These are phyloP conservation scores for Acephala macrosclerotiorum DNA, from an alignment of 2,329 filamentous ascomycete species.

Conservation along the genomic window DNA sequence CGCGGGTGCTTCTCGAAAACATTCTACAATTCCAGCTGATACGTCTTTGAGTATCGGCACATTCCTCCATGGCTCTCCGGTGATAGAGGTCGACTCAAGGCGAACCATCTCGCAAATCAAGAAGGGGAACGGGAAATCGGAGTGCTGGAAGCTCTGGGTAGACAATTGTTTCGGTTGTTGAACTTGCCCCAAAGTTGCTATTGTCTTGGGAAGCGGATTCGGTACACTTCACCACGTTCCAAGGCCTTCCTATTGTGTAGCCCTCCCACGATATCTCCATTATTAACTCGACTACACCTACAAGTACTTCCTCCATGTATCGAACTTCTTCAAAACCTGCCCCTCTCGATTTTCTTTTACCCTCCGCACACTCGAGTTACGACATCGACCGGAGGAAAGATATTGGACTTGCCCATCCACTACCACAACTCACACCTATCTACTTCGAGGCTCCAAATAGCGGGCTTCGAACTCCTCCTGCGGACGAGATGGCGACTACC, in stretches of 20 bases:
- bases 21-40: slow-evolving; percentile 27
- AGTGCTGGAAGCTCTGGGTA: slow-evolving; percentile 33
- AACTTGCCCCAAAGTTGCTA: background rate
- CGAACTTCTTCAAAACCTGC: slow-evolving; percentile 41
- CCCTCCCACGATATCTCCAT: slow-evolving; percentile 8
- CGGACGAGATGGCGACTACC: slow-evolving; percentile 59
- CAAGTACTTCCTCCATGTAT: slow-evolving; percentile 41
- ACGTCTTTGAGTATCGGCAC: slow-evolving; percentile 29
- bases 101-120: slow-evolving; percentile 28
- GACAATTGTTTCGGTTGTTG: slow-evolving; percentile 9
- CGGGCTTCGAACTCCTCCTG: slow-evolving; percentile 59
- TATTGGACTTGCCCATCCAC: slow-evolving; percentile 18
- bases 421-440: slow-evolving; percentile 29
- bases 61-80: slow-evolving; percentile 37
- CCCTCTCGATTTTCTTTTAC: slow-evolving; percentile 41
- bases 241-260: slow-evolving; percentile 11
- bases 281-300: slow-evolving; percentile 11
- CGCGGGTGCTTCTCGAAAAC: slow-evolving; percentile 15
- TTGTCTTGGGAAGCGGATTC: slow-evolving; percentile 5
- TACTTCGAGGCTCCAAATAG: slow-evolving; percentile 40
- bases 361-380: slow-evolving; percentile 30
- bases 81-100: slow-evolving; percentile 29
- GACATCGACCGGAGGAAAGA: slow-evolving; percentile 37
- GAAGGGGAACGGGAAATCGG: slow-evolving; percentile 19
- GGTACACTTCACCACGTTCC: slow-evolving; percentile 9